Evolutionary conservation across 192 early-diverging fungal genomes (phyloP), one percentile per base, ranked within the genome.

Genomic region (Allomyces arbusculus): DNA sequence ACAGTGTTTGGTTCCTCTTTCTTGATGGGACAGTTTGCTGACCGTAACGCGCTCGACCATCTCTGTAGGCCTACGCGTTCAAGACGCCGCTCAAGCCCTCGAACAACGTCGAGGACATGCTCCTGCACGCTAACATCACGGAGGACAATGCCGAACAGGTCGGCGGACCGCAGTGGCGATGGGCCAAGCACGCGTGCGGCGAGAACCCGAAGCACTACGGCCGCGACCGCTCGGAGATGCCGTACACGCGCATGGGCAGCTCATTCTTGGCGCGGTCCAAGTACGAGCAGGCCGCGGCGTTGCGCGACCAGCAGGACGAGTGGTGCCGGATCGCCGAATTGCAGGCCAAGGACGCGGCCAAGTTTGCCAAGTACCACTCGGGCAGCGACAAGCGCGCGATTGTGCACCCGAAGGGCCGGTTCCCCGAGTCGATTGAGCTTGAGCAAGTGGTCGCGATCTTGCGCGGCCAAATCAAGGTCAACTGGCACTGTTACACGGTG

Each of bases 151-250:
- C 50, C 50, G 68, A 67, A 11, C 73, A 76, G 61, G 68, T 83
- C 40, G 72, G 70, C 61, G 67, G 74, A 25, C 70, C 69, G 11
- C 28, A 62, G 23, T 86, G 85, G 84, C 69, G 86, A 28, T 90
- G 79, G 71, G 84, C 87, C 81, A 90, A 90, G 70, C 86, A 87
- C 82, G 87, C 89, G 3, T 90, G 89, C 65, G 88, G 89, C 28
- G 89, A 90, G 70, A 90, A 89, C 74, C 77, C 85, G 40, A 89
- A 84, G 71, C 20, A 64, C 22, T 28, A 64, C 50, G 82, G 78
- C 61, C 77, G 76, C 19, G 33, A 40, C 64, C 43, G 67, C 40
- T 70, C 67, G 55, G 43, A 65, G 26, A 68, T 75, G 68, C 75
- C 75, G 26, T 61, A 63, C 62, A 75, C 76, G 40, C 71, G 76